Evolutionary conservation across 73 alveolate genomes (phyloP).

Genomic region (Symbiodinium pilosum): DNA sequence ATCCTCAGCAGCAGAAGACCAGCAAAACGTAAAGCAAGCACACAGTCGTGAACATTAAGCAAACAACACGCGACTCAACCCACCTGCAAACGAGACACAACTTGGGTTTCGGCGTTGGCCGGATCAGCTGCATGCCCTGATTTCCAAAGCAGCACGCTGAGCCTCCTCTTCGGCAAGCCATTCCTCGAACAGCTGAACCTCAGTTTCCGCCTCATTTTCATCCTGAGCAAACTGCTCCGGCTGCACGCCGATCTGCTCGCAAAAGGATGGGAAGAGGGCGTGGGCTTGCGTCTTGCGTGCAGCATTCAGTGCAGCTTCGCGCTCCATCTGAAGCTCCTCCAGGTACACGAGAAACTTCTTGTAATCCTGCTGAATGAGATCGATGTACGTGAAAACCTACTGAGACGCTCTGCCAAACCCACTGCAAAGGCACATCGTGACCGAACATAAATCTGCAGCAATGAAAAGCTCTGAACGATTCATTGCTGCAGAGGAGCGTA

Average conservation of each 20-base stretch:
- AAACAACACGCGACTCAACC: background rate
- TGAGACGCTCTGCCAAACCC: background rate
- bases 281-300: background rate
- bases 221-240: background rate
- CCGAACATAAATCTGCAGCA: background rate
- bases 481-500: background rate
- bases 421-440: background rate
- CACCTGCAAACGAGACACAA: background rate
- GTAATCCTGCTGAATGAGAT: background rate
- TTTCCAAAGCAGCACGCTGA: background rate
- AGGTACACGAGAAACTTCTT: too few species aligned
- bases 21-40: background rate
- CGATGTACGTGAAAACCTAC: background rate
- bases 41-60: too few species aligned
- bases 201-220: background rate
- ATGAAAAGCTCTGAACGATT: background rate
- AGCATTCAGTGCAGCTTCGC: background rate
- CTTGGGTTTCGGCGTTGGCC: background rate
- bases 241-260: background rate
- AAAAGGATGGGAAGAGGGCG: background rate
- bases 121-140: background rate
- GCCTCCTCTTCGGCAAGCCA: background rate
- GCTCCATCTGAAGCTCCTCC: background rate
- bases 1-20: background rate
- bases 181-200: background rate